Base-by-base conservation (phyloP, 2,329 filamentous ascomycete species). In the Penicillium nordicum region DNA sequence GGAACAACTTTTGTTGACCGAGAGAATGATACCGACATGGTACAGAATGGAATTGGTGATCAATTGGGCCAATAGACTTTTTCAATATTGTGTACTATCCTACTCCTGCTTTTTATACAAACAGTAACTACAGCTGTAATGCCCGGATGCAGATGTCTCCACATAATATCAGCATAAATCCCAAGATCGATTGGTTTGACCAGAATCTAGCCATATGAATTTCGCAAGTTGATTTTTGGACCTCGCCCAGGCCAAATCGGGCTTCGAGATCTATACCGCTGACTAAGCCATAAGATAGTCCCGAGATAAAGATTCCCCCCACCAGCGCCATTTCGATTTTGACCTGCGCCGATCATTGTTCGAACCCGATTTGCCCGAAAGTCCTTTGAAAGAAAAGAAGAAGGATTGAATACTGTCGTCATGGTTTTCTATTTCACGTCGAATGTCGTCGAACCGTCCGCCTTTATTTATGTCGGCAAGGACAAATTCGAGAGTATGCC, bases 381-480 rank as follows among this genome's bases (percentile, higher is more conserved):
- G 18, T 30, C n/a, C 4, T 36, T 36, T 29, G 25, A 30, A 48
- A 32, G 9, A 29, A 10, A 16, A 50, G 14, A 29, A 14, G 14
- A 32, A 32, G 7, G 5, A 11, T 45, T 8, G 16, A 7, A 14
- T 14, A 14, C 27, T 21, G 29, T 12, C 48, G 14, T 18, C 27
- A 95, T 99, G 94, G 94, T 99, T 45, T 96, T 89, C 78, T 97
- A 97, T 76, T 97, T 94, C 74, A 94, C 87, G 1, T 97, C 93
- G 27, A 93, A 84, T 59, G 85, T 86, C 41, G 90, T 96, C 38
- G 82, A 87, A 12, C 93, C 94, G 2, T 73, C 91, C 32, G 93
- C 91, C 41, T 92, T 88, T 72, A 86, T 99, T 70, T 99, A 99
- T 73, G 91, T 97, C 57, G 94, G 94, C 75, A 99, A 97, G 77